phyloP scores from a whole-genome alignment of 495 filamentous ascomycete species.

The Neurospora sp. region DNA sequence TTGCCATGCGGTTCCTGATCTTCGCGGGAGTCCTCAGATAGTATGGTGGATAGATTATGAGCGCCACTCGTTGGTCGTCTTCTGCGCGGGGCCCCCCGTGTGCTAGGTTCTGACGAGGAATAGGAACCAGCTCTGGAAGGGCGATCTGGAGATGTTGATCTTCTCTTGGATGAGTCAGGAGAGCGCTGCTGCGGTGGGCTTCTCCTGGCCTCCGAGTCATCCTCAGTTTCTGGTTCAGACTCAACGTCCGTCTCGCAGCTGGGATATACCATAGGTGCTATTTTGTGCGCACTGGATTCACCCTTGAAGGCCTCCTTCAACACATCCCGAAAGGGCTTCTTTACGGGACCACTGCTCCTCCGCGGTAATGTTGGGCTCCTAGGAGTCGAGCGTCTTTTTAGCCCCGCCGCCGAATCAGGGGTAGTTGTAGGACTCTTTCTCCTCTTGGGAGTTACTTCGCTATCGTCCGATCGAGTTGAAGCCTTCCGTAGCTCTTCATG shows the following conservation, averaged over 20 bases:
- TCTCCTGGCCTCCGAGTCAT: slow-evolving; percentile 11
- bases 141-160: slow-evolving; percentile 24
- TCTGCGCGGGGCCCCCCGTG: slow-evolving; percentile 23
- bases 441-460: slow-evolving; percentile 20
- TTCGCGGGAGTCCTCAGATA: slow-evolving; percentile 51
- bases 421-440: slow-evolving; percentile 18
- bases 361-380: slow-evolving; percentile 31
- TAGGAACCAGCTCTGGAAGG: slow-evolving; percentile 24
- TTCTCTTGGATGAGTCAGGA: slow-evolving; percentile 13
- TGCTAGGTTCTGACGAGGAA: slow-evolving; percentile 16
- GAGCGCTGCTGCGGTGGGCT: slow-evolving; percentile 15
- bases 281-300: slow-evolving; percentile 36
- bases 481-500: slow-evolving; percentile 4
- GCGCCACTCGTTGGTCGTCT: slow-evolving; percentile 52
- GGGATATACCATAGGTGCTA: slow-evolving; percentile 34
- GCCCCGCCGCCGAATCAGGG: slow-evolving; percentile 12
- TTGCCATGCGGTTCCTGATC: slow-evolving; percentile 14
- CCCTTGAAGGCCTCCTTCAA: slow-evolving; percentile 47
- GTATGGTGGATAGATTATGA: slow-evolving; percentile 67
- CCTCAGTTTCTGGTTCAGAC: slow-evolving; percentile 17
- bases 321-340: slow-evolving; percentile 37
- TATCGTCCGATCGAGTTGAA: slow-evolving; percentile 13
- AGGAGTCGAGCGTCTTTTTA: slow-evolving; percentile 41
- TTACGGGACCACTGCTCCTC: slow-evolving; percentile 21
- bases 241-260: slow-evolving; percentile 31